Percentiles rank a stretch among this genome's conserved stretches.
These are phyloP conservation scores for Mycena rebaudengoi DNA, from an alignment of 768 basidiomycete genomes.

Conservation along the genomic window DNA sequence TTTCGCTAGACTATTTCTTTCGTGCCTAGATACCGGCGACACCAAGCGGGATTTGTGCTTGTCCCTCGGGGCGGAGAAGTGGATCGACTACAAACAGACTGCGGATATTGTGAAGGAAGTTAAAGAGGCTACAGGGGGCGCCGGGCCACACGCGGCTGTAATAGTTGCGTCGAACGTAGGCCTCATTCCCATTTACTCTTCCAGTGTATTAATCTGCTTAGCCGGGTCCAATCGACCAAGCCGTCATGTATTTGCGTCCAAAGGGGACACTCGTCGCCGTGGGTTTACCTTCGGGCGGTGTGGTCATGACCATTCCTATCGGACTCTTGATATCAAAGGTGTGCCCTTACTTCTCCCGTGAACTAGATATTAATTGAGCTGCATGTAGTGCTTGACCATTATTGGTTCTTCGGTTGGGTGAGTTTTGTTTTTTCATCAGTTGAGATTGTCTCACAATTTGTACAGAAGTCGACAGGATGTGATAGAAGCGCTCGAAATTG, in stretches of 20 bases:
- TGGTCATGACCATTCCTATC: constrained; percentile 63
- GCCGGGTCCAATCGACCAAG: constrained; percentile 57
- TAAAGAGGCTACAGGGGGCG: constrained; percentile 65
- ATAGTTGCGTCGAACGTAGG: constrained; percentile 63
- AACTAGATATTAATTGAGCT: neutral
- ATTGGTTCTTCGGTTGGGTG: constrained; percentile 49
- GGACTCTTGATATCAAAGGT: constrained; percentile 46
- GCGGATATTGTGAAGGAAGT: constrained; percentile 69
- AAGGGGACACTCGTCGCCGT: constrained; percentile 78
- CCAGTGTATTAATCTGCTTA: constrained; percentile 16
- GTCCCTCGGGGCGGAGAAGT: constrained; percentile 66
- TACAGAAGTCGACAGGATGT: constrained; percentile 79
- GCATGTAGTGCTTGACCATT: constrained; percentile 17
- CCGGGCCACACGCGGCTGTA: constrained; percentile 75
- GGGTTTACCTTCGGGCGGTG: constrained; percentile 62
- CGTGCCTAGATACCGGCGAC: constrained; percentile 69
- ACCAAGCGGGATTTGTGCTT: constrained; percentile 70
- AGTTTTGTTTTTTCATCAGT: neutral
- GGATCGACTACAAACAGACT: constrained; percentile 78
- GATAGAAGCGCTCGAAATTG: constrained; percentile 79
- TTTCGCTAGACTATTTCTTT: constrained; percentile 38
- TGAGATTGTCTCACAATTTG: constrained; percentile 7
- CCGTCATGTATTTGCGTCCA: constrained; percentile 72
- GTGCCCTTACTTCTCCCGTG: neutral
- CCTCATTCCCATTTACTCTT: neutral